Percentiles rank a stretch among this genome's conserved stretches.
Conservation (phyloP, 768 basidiomycete species). For the Podaxis sp. region DNA sequence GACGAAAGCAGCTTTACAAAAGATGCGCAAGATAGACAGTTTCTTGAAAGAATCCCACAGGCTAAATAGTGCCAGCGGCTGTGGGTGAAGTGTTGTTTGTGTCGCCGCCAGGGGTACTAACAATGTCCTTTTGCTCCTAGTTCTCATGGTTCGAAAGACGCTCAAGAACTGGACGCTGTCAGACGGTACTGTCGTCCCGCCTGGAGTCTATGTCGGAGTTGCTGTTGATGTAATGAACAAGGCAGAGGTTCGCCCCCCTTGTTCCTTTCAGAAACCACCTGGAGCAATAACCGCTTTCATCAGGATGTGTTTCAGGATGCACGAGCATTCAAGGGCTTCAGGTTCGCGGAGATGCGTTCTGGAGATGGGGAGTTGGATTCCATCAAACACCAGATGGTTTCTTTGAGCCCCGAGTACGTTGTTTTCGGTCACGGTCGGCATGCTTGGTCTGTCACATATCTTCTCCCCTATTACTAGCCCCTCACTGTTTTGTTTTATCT, state of each 20-base stretch:
- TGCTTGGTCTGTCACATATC: slow-evolving; percentile 20
- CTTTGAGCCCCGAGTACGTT: slow-evolving; percentile 29
- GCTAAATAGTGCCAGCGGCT: background rate
- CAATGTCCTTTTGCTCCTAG: slow-evolving; percentile 7
- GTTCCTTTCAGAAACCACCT: slow-evolving; percentile 2
- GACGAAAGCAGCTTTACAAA: slow-evolving; percentile 30
- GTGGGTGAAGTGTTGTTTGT: background rate
- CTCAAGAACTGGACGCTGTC: slow-evolving; percentile 40
- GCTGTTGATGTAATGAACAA: slow-evolving; percentile 25
- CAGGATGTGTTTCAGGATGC: slow-evolving; percentile 26
- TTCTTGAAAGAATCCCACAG: slow-evolving; percentile 39
- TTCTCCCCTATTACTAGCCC: background rate
- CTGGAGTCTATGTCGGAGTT: slow-evolving; percentile 29
- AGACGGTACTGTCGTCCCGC: slow-evolving; percentile 37
- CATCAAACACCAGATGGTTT: slow-evolving; percentile 32
- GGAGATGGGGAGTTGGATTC: slow-evolving; percentile 8
- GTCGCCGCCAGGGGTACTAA: background rate
- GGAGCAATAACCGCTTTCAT: background rate
- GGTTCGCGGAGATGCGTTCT: slow-evolving; percentile 29
- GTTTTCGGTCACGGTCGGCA: slow-evolving; percentile 37
- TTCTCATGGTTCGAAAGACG: slow-evolving; percentile 32
- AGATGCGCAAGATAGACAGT: slow-evolving; percentile 45
- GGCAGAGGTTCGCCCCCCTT: slow-evolving; percentile 7
- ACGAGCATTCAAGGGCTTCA: slow-evolving; percentile 33
- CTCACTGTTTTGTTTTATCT: background rate